A percentile compares a stretch with the other conserved stretches of the same genome.
phyloP scores from a whole-genome alignment of 163 green algal species.

The Scenedesmus sp. region DNA sequence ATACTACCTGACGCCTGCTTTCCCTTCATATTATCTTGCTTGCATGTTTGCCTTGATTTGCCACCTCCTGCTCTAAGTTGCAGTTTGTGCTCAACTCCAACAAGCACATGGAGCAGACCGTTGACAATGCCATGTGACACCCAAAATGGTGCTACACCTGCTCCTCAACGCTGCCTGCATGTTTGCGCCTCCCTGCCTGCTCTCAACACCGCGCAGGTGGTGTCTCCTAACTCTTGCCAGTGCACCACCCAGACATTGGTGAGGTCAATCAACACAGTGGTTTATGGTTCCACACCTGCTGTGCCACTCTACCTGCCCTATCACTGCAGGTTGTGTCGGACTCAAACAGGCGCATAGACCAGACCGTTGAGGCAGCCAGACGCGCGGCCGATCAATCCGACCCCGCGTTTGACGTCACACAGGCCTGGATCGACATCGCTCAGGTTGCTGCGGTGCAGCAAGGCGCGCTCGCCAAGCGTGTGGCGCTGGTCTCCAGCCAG shows the following conservation, averaged over 20 bases:
- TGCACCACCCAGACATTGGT: too few species aligned
- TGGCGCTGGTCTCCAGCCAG: background rate
- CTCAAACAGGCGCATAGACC: constrained; percentile 11
- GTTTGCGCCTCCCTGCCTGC: background rate
- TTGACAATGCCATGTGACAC: background rate
- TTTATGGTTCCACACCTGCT: too few species aligned
- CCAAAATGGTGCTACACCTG: background rate
- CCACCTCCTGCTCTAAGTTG: too few species aligned
- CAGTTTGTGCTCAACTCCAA: background rate
- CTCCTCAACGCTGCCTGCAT: background rate
- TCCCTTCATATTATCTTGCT: too few species aligned
- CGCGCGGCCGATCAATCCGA: background rate
- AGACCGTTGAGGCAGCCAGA: background rate
- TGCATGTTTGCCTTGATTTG: too few species aligned
- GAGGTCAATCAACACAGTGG: too few species aligned
- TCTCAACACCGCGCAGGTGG: background rate
- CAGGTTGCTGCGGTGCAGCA: constrained; percentile 42
- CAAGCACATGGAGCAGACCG: background rate
- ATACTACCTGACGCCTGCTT: background rate
- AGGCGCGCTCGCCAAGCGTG: background rate
- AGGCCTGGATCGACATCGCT: constrained; percentile 1
- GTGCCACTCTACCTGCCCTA: too few species aligned
- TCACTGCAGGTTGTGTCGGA: background rate
- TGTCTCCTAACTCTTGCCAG: too few species aligned
- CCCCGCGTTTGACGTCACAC: background rate